Percentiles rank a stretch among this genome's conserved stretches.
phyloP scores from a whole-genome alignment of 1,284 basidiomycete genomes.

The Ceratobasidium sp. region DNA sequence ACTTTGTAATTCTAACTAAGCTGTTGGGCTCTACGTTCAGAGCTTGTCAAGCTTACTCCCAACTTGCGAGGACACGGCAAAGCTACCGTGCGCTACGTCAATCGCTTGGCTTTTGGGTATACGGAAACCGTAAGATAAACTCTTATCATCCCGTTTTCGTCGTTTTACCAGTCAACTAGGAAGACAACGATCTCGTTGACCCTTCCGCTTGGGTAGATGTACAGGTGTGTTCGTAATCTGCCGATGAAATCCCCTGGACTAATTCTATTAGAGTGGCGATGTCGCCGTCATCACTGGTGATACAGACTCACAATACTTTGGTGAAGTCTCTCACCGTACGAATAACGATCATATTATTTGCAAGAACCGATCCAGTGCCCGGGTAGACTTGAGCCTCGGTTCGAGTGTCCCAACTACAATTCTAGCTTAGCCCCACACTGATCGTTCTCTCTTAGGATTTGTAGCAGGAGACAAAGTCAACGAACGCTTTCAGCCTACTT shows the following conservation, averaged over 20 bases:
- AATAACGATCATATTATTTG: neutral
- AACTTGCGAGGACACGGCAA: conserved; percentile 1
- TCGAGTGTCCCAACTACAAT: neutral
- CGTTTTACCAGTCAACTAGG: neutral
- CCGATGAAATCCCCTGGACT: neutral
- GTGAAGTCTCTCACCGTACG: neutral
- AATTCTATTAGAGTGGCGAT: conserved; percentile 12
- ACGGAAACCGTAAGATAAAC: conserved; percentile 6
- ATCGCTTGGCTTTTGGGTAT: conserved; percentile 22
- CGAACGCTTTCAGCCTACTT: neutral
- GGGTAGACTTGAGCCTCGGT: neutral
- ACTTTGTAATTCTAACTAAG: neutral
- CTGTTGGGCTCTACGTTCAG: neutral
- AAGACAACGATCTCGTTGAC: conserved; percentile 12
- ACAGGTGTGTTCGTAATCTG: neutral
- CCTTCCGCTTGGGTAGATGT: conserved; percentile 26
- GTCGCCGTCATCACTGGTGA: conserved; percentile 15
- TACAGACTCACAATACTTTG: neutral
- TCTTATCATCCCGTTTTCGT: neutral
- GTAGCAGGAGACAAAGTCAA: neutral
- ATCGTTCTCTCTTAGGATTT: neutral
- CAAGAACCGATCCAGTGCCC: neutral
- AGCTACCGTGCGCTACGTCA: neutral
- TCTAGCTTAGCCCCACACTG: no score
- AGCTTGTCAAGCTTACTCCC: neutral